Conservation (phyloP, 257 asterid genomes). For the Orobanche coerulescens region DNA sequence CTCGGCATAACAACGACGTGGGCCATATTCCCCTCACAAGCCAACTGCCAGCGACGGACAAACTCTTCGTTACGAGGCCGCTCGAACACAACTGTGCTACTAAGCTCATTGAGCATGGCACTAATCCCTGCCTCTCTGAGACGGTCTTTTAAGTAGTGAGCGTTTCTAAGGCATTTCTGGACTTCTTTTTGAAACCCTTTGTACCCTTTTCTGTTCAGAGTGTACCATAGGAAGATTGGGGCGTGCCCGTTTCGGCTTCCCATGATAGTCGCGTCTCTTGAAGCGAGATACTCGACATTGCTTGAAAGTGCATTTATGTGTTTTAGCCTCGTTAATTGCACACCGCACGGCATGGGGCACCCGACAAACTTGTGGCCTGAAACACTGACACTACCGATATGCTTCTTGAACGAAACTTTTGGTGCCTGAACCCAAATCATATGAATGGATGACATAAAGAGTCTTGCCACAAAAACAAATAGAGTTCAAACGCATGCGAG, state of each 20-base stretch:
- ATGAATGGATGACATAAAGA: too few species aligned
- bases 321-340: constrained; percentile 65
- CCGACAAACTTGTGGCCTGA: constrained; percentile 98
- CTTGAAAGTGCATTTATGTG: constrained; percentile 77
- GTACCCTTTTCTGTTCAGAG: constrained; percentile 85
- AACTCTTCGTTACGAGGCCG: constrained; percentile 83
- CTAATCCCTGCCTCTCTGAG: constrained; percentile 67
- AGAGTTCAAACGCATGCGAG: too few species aligned
- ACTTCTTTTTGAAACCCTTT: constrained; percentile 94
- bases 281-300: constrained; percentile 90
- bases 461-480: too few species aligned
- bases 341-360: constrained; percentile 98
- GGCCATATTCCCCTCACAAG: constrained; percentile 89
- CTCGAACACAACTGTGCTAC: constrained; percentile 95
- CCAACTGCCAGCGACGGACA: constrained; percentile 93
- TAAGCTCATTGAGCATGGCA: constrained; percentile 89
- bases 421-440: too few species aligned
- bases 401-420: constrained; percentile 81
- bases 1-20: constrained; percentile 87
- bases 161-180: constrained; percentile 84
- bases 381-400: constrained; percentile 92
- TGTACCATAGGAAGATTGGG: constrained; percentile 93
- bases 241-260: constrained; percentile 98
- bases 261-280: constrained; percentile 97
- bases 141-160: constrained; percentile 80